Base-by-base conservation (phyloP, 1,284 basidiomycete genomes). In the Ceratobasidium sp. region DNA sequence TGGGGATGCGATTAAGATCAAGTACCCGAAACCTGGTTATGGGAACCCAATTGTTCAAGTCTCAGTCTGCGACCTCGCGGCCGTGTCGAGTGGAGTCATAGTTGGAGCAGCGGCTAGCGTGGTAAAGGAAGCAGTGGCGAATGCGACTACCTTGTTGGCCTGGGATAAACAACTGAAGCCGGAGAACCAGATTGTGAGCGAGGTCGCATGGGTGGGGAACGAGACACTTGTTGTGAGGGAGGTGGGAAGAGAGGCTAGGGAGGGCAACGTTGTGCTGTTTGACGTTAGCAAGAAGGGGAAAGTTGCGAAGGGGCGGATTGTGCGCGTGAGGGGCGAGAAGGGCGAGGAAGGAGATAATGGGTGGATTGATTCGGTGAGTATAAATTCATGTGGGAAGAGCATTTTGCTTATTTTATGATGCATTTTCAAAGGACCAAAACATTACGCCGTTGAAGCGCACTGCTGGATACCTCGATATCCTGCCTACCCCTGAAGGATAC, bases 1-100 rank as follows among this genome's bases (percentile, higher is more conserved):
- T 6, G 63, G 94, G 0, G 81, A 82, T 16, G 87, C 91, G 47
- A 85, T 94, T 46, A 86, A 85, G 69, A 96, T 98, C 90, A 91
- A 92, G 80, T 98, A 95, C 78, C 93, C 93, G 21, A 95, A 95
- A 80, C 95, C 96, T 13, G 97, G 96, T 1, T 97, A 91, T 79
- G 87, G 88, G 30, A 98, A 98, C 79, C 97, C 97, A 0, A 82
- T 92, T 32, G 95, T 95, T 38, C 87, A 89, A 9, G 88, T 95
- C n/a, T 89, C 91, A 79, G 87, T 97, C 21, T 96, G 96, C 79
- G 89, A 93, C 77, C 79, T 97, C 83, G 80, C 69, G 78, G 79
- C 7, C 88, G 88, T 77, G 78, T 85, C 14, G 46, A 61, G 11
- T 11, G 55, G 55, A 76, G 77, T 72, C 67, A 63, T 69, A 46